Base-by-base conservation (phyloP, 768 basidiomycete species). In the Serendipita vermifera region DNA sequence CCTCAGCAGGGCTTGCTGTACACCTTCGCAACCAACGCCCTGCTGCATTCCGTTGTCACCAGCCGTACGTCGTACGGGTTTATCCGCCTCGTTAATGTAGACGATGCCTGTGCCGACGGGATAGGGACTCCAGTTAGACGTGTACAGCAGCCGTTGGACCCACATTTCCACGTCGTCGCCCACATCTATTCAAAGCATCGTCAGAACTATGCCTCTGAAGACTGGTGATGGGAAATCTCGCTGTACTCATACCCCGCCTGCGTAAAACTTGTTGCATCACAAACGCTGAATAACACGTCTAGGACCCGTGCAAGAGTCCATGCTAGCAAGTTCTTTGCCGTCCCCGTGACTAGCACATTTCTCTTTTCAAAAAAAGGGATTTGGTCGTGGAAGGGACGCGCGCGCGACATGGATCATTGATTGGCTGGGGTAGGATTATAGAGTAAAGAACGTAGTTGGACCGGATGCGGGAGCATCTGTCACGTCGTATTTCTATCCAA, bases 151-250 rank as follows among this genome's bases (percentile, higher is more conserved):
- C 58, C 94, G 77, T 58, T 90, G 83, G 24, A 97, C 79, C 38
- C 87, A 83, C 74, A 85, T 85, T 59, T 98, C 94, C 5, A 96
- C 93, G 65, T 98, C 94, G 64, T 96, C 94, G 61, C 93, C 93
- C 41, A 98, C 89, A 70, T 96, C 87, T 91, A 61, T 27, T 51
- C 15, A 29, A 56, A 33, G 33, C 39, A 51, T 53, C 40, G 48
- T 74, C 82, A 67, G 43, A 85, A 85, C 85, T 68, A 84, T 7
- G 83, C 83, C 83, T 87, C 41, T 32, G 1, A 33, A n/a, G n/a
- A n/a, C n/a, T n/a, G n/a, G n/a, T n/a, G n/a, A n/a, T n/a, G 11
- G 32, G 3, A 24, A 31, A 39, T 24, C 9, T 35, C 17, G 9
- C 38, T 13, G 1, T 13, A 15, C 32, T 26, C 22, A 27, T 26